Percentiles rank a stretch among this genome's conserved stretches.
Evolutionary conservation across 2,329 filamentous ascomycete species (phyloP).

Genomic region (Arthrobotrys conoides): DNA sequence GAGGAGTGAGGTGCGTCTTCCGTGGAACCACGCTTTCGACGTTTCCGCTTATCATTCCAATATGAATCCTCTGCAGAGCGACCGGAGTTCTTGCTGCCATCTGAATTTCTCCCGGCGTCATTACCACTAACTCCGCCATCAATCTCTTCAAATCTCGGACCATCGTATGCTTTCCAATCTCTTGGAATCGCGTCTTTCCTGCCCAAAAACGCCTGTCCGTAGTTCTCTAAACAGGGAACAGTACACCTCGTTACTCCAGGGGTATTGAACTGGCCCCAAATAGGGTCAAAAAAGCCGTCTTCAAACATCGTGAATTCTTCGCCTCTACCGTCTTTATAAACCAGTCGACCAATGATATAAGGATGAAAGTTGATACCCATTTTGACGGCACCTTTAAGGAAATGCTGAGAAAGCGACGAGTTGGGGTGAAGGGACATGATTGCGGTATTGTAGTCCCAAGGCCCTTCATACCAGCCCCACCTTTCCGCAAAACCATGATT

Average conservation of each 20-base stretch:
- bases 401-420: constrained; percentile 72
- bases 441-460: constrained; percentile 73
- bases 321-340: constrained; percentile 72
- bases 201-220: constrained; percentile 71
- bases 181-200: constrained; percentile 68
- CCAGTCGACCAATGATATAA: constrained; percentile 72
- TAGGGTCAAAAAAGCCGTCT: constrained; percentile 73
- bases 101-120: constrained; percentile 39
- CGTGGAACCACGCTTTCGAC: constrained; percentile 62
- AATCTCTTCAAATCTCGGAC: constrained; percentile 67
- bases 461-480: constrained; percentile 71
- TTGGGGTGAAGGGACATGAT: constrained; percentile 73
- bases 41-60: constrained; percentile 39
- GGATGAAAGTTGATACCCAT: constrained; percentile 75
- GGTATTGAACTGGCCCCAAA: constrained; percentile 74
- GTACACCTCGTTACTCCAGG: constrained; percentile 71
- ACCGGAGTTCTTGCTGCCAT: constrained; percentile 30
- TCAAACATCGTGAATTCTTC: constrained; percentile 73
- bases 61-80: constrained; percentile 54
- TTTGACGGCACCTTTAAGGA: constrained; percentile 72
- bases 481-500: constrained; percentile 72
- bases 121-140: constrained; percentile 61
- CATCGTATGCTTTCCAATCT: constrained; percentile 72
- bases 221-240: constrained; percentile 72
- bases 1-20: constrained; percentile 65